Conservation (phyloP, 176 grass and related monocot genomes). For the Oryza coarctata region DNA sequence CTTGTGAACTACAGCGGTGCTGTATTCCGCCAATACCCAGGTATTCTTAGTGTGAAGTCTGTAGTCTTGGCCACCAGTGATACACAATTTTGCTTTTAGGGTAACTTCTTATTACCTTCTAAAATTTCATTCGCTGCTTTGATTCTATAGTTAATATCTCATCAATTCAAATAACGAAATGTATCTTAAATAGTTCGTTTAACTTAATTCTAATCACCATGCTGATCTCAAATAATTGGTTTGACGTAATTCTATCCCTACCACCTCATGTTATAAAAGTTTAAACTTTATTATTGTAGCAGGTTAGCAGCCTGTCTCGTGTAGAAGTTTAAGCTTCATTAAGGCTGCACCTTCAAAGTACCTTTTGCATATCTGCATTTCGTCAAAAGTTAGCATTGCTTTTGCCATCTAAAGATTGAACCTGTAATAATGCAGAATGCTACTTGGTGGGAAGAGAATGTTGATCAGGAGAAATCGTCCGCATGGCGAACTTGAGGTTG, state of each 20-base stretch:
- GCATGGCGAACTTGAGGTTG: constrained; percentile 83
- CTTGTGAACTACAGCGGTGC: constrained; percentile 89
- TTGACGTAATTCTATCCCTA: neutral
- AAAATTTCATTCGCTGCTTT: too few species aligned
- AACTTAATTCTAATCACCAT: too few species aligned
- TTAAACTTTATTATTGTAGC: neutral
- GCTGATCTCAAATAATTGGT: neutral
- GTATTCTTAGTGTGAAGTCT: constrained; percentile 40
- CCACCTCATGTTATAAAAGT: neutral
- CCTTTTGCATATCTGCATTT: neutral
- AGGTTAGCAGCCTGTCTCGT: neutral
- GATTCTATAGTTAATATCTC: too few species aligned
- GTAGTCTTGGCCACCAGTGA: neutral
- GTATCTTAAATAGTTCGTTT: too few species aligned
- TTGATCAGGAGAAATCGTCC: constrained; percentile 70
- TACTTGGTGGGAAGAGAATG: constrained; percentile 97
- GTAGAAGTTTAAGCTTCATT: neutral
- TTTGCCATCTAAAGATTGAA: neutral
- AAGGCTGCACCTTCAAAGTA: neutral
- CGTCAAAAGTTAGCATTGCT: neutral
- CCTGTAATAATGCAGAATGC: constrained; percentile 67
- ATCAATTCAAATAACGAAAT: too few species aligned
- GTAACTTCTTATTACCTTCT: too few species aligned
- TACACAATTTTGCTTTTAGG: neutral
- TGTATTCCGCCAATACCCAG: constrained; percentile 91